Evolutionary conservation across 2,329 filamentous ascomycete species (phyloP), one percentile per base, ranked within the genome.

Genomic region (Parastagonospora nodorum): DNA sequence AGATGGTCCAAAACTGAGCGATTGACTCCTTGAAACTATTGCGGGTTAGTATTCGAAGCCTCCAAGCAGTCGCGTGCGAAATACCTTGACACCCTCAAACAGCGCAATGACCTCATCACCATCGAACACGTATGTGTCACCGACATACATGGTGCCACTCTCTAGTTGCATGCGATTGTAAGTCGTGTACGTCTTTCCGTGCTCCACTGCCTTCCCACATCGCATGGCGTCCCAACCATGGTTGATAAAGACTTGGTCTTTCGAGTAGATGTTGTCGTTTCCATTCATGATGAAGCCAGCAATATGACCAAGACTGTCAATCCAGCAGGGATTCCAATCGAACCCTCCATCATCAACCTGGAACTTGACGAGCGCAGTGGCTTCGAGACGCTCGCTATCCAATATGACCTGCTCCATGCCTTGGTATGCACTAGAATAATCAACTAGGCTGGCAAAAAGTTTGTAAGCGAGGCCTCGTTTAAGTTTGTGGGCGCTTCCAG

Each of bases 231-330:
- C 38, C 62, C 62, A 65, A 8, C 62, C 62, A 39, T 63, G 60
- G 15, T 59, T 61, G 12, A 63, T 48, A 28, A 58, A 65, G 1
- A 59, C 48, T 6, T 57, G 37, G 4, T 30, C 27, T 2, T 63
- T 47, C 1, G 49, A 16, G 42, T 60, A 46, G 5, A 42, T 40
- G 9, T 24, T 33, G 14, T 60, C 57, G 36, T 54, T 59, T 11
- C 44, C 42, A 27, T 65, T 65, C 60, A 65, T 58, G 14, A 45
- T 53, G 46, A 65, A 65, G 5, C 58, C 60, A 24, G 45, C 32
- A 2, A 48, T 27, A 15, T 61, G 60, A 8, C 40, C 38, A 29
- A 55, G 42, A 8, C 33, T 28, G 33, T 60, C 57, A 31, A 64
- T 58, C 9, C 37, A 42, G 28, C 41, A 43, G 2, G 55, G 58